Percentiles rank a stretch among this genome's conserved stretches.
Conservation (phyloP, 805 yeast species). For the Kuraishia floccosa region DNA sequence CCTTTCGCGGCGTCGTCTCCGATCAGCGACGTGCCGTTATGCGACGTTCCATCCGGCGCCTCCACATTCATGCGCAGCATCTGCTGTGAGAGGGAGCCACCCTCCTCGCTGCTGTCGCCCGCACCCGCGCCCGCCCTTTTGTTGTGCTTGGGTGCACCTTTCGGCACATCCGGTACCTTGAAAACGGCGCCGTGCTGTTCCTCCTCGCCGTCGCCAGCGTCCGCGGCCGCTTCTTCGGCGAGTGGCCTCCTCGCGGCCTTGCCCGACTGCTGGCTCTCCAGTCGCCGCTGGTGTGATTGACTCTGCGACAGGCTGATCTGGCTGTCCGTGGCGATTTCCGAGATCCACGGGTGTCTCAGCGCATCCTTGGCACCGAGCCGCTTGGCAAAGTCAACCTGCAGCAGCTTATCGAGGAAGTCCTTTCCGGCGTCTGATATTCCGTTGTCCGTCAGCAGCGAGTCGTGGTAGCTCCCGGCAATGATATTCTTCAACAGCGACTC, state of each 20-base stretch:
- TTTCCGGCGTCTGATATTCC: slow-evolving; percentile 43
- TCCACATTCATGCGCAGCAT: background rate
- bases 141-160: background rate
- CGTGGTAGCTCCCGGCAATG: slow-evolving; percentile 68
- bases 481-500: slow-evolving; percentile 74
- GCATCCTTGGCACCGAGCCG: slow-evolving; percentile 74
- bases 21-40: background rate
- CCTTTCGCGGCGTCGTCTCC: no score
- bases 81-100: background rate
- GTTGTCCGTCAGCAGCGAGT: slow-evolving; percentile 52
- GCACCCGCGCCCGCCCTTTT: background rate
- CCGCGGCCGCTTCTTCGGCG: no score
- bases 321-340: slow-evolving; percentile 14
- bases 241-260: background rate
- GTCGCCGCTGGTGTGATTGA: slow-evolving; percentile 49
- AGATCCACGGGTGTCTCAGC: slow-evolving; percentile 75
- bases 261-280: slow-evolving; percentile 17
- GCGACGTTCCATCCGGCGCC: no score
- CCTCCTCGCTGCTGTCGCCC: slow-evolving; percentile 1
- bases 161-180: background rate
- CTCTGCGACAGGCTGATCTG: slow-evolving; percentile 58
- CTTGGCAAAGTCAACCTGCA: slow-evolving; percentile 65
- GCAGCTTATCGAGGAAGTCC: slow-evolving; percentile 56
- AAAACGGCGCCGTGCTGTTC: slow-evolving; percentile 1
- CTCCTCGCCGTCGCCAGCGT: background rate